phyloP scores from a whole-genome alignment of 2,329 filamentous ascomycete species.

The Fusarium abutilonis region DNA sequence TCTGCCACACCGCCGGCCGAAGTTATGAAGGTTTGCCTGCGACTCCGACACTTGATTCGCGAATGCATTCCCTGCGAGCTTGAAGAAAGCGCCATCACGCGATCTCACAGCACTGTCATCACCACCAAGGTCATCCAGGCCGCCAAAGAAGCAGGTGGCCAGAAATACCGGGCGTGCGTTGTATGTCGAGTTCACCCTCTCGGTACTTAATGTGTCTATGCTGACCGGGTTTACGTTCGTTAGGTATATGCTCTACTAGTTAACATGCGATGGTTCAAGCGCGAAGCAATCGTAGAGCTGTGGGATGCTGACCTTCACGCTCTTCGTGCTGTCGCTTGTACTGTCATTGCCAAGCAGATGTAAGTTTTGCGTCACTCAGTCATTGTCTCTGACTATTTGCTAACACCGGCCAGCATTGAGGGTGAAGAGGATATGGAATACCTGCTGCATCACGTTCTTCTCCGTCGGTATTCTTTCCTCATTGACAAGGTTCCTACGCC shows the following conservation, averaged over 20 bases:
- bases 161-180: conserved; percentile 79
- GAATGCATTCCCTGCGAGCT: conserved; percentile 91
- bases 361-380: conserved; percentile 45
- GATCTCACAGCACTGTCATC: conserved; percentile 85
- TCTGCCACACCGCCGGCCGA: conserved; percentile 78
- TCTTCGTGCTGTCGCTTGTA: conserved; percentile 82
- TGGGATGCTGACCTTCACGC: conserved; percentile 91
- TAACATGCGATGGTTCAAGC: conserved; percentile 76
- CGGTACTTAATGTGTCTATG: not conserved
- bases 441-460: conserved; percentile 80
- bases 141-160: conserved; percentile 81
- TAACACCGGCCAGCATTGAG: conserved; percentile 74
- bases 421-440: conserved; percentile 80
- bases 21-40: conserved; percentile 89
- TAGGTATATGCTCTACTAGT: conserved; percentile 80
- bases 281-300: conserved; percentile 81
- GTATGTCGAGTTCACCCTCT: conserved; percentile 48
- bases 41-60: conserved; percentile 90
- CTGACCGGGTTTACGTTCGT: not conserved
- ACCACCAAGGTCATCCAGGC: conserved; percentile 81
- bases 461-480: conserved; percentile 88
- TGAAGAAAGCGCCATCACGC: conserved; percentile 76
- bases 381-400: not conserved
- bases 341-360: conserved; percentile 88
- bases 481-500: conserved; percentile 75